A percentile compares a stretch with the other conserved stretches of the same genome.
These are phyloP conservation scores for Epicoccum sorghinum DNA, from an alignment of 2,329 filamentous ascomycete species.

Conservation along the genomic window DNA sequence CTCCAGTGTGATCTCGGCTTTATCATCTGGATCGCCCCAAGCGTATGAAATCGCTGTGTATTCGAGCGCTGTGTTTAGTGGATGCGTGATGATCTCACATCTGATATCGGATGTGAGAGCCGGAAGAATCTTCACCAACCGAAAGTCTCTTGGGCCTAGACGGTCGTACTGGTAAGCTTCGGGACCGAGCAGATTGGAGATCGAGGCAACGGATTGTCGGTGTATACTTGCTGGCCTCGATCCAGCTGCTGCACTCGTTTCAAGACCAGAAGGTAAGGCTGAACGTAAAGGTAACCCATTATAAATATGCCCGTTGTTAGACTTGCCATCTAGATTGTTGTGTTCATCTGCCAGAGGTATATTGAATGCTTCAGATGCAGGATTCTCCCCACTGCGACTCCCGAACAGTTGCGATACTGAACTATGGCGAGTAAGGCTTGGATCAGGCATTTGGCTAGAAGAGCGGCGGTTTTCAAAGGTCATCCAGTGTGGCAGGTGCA, in stretches of 20 bases:
- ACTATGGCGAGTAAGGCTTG: not conserved
- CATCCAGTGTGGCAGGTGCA: not conserved
- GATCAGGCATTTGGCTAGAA: not conserved
- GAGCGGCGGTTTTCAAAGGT: not conserved
- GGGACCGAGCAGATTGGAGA: not conserved
- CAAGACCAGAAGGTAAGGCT: not conserved
- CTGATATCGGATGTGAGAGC: not conserved
- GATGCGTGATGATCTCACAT: not conserved
- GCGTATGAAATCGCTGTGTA: constrained; percentile 46
- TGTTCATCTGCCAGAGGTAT: not conserved
- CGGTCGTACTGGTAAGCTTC: not conserved
- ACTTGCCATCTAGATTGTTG: not conserved
- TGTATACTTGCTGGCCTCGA: not conserved
- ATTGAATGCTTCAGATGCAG: not conserved
- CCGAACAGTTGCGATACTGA: not conserved
- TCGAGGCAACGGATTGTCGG: not conserved
- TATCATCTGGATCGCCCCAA: constrained; percentile 41
- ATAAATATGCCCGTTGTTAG: not conserved
- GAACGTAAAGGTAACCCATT: not conserved
- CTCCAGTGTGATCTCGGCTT: not conserved
- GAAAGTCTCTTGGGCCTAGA: not conserved
- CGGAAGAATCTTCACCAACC: not conserved
- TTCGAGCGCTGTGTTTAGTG: constrained; percentile 5
- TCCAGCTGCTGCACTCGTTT: not conserved
- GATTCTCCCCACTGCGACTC: not conserved